Evolutionary conservation across 306 rosid species (phyloP), one percentile per base, ranked within the genome.

Genomic region (Citrullus mucosospermus): DNA sequence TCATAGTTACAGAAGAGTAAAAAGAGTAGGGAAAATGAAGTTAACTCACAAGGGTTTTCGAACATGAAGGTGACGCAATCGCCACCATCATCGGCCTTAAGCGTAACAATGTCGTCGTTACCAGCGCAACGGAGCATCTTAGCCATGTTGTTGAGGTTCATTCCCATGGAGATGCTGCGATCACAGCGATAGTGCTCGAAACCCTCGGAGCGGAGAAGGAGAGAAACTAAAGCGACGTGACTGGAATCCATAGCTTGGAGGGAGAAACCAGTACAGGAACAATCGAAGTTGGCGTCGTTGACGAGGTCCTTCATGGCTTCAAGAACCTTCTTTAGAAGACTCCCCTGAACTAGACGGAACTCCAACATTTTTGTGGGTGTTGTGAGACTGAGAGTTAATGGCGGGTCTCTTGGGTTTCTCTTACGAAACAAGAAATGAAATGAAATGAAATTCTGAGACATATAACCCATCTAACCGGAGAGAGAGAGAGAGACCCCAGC

Each of bases 211-310:
- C 96, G 84, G 76, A 91, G 91, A 1, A 91, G 85, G 5, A 91
- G 78, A 61, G 82, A 56, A 6, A 79, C 78, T 18, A 91, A 63
- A 0, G 96, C 92, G 6, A 91, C 96, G 68, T 88, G 92, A 76
- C 91, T 86, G 36, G 91, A 87, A 13, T 88, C 93, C 91, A 91
- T 88, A 73, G 93, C 96, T 28, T 87, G 96, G 4, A 91, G 92
- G 8, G 92, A 91, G 83, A 91, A 91, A 38, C 82, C 82, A 56
- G 82, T 15, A 8, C 69, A 32, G 32, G 82, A 79, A 22, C 68
- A 70, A 36, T 70, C 82, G 87, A 91, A 91, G 86, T 88, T 88
- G 0, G 93, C 93, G 41, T 91, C 96, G 66, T 82, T 88, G n/a
- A 91, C 93, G 0, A 91, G 86, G 36, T 88, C 96, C 73, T 75